Percentiles rank a stretch among this genome's conserved stretches.
phyloP scores from a whole-genome alignment of 2,329 filamentous ascomycete genomes.

The Sphaceloma murrayae region DNA sequence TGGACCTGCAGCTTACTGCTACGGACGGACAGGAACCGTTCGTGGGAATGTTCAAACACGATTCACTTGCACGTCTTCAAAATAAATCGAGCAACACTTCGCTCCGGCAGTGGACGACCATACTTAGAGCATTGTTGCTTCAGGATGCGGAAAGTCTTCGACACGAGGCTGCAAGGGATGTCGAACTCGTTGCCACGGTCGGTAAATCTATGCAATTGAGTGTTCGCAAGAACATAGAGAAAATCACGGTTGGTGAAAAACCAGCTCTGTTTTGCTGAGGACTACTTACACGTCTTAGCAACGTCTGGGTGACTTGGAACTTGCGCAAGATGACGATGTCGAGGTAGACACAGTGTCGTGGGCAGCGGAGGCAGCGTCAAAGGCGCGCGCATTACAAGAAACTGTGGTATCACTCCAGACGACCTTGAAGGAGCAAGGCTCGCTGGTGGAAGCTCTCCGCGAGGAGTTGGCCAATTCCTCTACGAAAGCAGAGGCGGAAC shows the following conservation, averaged over 20 bases:
- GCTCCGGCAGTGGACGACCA: constrained; percentile 55
- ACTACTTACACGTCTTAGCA: too few relatives aligned
- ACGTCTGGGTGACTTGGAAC: constrained; percentile 56
- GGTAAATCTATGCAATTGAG: constrained; percentile 49
- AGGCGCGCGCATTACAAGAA: constrained; percentile 32
- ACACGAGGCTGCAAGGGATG: constrained; percentile 39
- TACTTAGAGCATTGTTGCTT: constrained; percentile 50
- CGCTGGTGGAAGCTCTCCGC: constrained; percentile 49
- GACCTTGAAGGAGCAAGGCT: constrained; percentile 40
- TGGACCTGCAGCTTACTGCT: constrained; percentile 58
- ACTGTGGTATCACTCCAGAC: constrained; percentile 32
- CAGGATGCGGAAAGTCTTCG: constrained; percentile 31
- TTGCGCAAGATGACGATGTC: constrained; percentile 48
- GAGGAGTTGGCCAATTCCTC: constrained; percentile 57
- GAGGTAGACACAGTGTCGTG: constrained; percentile 60
- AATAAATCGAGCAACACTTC: constrained; percentile 4
- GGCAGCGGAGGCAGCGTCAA: constrained; percentile 47
- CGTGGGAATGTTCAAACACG: constrained; percentile 50
- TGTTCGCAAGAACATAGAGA: constrained; percentile 55
- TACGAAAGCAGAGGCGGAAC: constrained; percentile 55
- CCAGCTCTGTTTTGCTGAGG: too few relatives aligned
- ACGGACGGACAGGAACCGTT: constrained; percentile 59
- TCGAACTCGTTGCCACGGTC: constrained; percentile 52
- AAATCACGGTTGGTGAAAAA: constrained; percentile 66
- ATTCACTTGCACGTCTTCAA: constrained; percentile 44